Percentiles rank a stretch among this genome's conserved stretches.
These are phyloP conservation scores for Colletotrichum sp. DNA, from an alignment of 2,329 filamentous ascomycete genomes.

Conservation along the genomic window DNA sequence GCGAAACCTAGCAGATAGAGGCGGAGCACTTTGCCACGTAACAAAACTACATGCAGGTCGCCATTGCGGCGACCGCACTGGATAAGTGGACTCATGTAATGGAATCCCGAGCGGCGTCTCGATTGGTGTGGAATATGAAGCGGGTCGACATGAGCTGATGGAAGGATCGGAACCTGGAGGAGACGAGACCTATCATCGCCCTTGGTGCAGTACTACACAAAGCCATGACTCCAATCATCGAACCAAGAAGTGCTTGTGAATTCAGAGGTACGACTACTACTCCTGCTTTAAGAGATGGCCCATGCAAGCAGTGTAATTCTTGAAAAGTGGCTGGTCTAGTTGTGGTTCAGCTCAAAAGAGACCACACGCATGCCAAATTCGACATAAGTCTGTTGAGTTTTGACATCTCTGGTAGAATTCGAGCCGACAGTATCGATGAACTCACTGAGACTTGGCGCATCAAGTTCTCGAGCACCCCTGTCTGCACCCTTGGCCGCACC, in stretches of 20 bases:
- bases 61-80: background rate
- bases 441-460: background rate
- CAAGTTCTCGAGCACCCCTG: accelerated
- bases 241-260: background rate
- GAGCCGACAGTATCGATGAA: background rate
- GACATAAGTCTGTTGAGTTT: background rate
- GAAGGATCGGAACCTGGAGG: background rate
- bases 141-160: background rate
- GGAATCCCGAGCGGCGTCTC: background rate
- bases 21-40: background rate
- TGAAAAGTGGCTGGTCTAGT: accelerated
- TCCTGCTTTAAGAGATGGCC: accelerated
- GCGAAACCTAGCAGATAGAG: too few species aligned
- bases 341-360: background rate
- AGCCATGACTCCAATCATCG: accelerated
- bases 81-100: background rate
- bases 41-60: too few species aligned
- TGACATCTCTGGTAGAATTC: accelerated
- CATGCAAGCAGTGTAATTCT: background rate
- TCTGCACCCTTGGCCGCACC: background rate
- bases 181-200: background rate
- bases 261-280: accelerated
- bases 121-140: background rate
- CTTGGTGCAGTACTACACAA: background rate
- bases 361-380: background rate